Base-by-base conservation (phyloP, 2,329 filamentous ascomycete species). In the Ustulina deusta region DNA sequence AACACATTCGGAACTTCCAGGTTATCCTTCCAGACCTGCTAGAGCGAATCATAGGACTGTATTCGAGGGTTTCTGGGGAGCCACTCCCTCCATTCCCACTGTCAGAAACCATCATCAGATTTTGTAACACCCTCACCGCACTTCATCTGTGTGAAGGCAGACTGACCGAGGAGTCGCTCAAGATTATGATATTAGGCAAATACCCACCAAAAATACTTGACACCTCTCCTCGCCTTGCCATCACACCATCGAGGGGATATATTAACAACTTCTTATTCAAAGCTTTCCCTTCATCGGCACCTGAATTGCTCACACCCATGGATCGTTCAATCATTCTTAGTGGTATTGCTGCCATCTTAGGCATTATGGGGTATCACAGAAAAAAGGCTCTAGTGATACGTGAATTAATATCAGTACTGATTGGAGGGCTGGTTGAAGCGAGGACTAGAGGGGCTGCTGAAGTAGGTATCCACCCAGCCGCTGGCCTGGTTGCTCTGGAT, bases 361-460 rank as follows among this genome's bases (percentile, higher is more conserved):
- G 93, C 0, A 85, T 88, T 6, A 81, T 99, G 7, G 93, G 93
- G 0, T 87, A 95, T 68, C 89, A 94, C 66, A 88, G 96, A 65
- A 98, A 97, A 81, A 97, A 97, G 79, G 94, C 93, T 4, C 91
- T 98, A 81, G 89, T 97, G 0, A 86, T 97, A 74, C 90, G 93
- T 73, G 94, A 97, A 75, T 85, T 98, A 57, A 86, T 99, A 9
- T 91, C 90, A 3, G 90, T 94, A 17, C 84, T 98, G 46, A 93
- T 97, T 60, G 91, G 90, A 38, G 94, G 93, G 2, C 85, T 99
- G 9, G 91, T 97, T 4, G 93, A 97, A 79, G 96, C 96, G 17
- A 88, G 96, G 44, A 97, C 97, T 54, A 87, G 95, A 55, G 95
- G 95, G 36, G 96, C 96, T 46, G 94, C 96, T n/a, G 96, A 98